phyloP scores from a whole-genome alignment of 805 yeast species.

The Wickerhamiella shivajii region DNA sequence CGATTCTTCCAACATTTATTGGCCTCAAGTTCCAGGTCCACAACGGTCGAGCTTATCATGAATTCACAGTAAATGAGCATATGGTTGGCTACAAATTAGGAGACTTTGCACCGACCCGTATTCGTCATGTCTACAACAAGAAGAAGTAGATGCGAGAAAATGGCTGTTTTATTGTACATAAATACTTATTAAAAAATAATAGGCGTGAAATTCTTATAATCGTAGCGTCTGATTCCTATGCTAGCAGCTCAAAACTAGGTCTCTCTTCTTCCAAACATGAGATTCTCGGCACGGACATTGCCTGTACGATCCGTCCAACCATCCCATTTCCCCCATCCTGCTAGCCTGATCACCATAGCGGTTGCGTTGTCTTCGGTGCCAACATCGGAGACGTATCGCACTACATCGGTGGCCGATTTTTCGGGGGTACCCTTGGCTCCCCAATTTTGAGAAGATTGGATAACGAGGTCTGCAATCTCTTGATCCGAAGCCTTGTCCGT shows the following conservation, averaged over 20 bases:
- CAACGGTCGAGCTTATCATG: conserved; percentile 89
- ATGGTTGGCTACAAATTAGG: conserved; percentile 96
- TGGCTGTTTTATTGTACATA: no score
- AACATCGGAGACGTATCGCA: conserved; percentile 66
- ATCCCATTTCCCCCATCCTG: conserved; percentile 96
- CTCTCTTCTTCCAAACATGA: conserved; percentile 3
- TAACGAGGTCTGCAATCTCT: conserved; percentile 76
- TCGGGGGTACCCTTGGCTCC: conserved; percentile 79
- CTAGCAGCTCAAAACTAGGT: no score
- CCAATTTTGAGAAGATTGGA: conserved; percentile 36
- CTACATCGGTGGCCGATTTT: conserved; percentile 69
- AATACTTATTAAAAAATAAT: no score
- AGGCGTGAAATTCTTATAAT: no score
- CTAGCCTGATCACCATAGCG: conserved; percentile 60
- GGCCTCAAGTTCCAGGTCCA: conserved; percentile 91
- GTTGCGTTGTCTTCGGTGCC: conserved; percentile 97
- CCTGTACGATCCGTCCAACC: conserved; percentile 64
- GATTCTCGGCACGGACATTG: conserved; percentile 48
- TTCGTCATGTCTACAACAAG: conserved; percentile 62
- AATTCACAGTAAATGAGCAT: conserved; percentile 73
- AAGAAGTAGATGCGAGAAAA: conserved; percentile 15
- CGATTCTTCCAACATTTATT: conserved; percentile 89
- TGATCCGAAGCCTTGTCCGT: conserved; percentile 72
- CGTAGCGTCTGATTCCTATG: no score
- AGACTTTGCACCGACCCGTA: conserved; percentile 89